These are phyloP conservation scores for Alternaria arbusti DNA, from an alignment of 2,329 filamentous ascomycete genomes.

Conservation along the genomic window DNA sequence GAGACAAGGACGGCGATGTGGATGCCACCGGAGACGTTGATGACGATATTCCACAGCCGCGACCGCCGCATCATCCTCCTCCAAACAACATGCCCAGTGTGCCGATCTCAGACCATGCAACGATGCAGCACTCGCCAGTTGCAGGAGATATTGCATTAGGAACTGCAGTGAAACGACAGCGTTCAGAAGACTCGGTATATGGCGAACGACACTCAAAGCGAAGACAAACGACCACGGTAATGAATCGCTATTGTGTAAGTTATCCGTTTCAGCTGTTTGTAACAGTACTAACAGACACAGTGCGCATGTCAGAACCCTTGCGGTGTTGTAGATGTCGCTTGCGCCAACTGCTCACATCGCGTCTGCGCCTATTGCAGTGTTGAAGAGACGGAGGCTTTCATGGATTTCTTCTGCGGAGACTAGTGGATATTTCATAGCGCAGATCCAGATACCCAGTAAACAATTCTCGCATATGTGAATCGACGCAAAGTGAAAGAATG, in stretches of 20 bases:
- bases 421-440: neutral
- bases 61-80: neutral
- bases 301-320: slow-evolving; percentile 5
- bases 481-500: neutral
- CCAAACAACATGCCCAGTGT: neutral
- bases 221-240: neutral
- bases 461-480: neutral
- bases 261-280: neutral
- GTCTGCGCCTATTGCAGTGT: slow-evolving; percentile 3
- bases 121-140: neutral
- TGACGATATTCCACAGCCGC: neutral
- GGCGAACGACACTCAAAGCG: neutral
- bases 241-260: slow-evolving; percentile 15
- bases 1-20: slow-evolving; percentile 7
- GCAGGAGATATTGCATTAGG: neutral
- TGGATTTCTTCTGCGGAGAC: neutral
- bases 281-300: slow-evolving; percentile 6
- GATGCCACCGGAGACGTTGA: slow-evolving; percentile 10
- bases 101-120: neutral
- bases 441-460: neutral
- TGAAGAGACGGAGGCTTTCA: neutral
- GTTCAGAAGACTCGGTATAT: neutral
- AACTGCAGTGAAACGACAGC: neutral
- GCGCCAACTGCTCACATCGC: slow-evolving; percentile 12
- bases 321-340: slow-evolving; percentile 1